Evolutionary conservation across 305 asterid genomes (phyloP).

Genomic region (Fraxinus platypoda): DNA sequence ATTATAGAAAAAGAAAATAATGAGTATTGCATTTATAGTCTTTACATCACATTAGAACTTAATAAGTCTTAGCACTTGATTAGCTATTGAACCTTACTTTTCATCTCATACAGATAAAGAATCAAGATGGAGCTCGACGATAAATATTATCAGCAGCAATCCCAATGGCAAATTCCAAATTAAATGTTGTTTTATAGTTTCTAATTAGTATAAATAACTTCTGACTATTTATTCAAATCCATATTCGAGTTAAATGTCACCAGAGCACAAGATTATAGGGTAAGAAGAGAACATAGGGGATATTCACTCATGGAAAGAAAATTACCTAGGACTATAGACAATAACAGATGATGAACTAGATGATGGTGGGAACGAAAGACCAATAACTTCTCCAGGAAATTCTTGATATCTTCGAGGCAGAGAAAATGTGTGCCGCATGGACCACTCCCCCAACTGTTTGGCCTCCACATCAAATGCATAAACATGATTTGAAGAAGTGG

Average conservation of each 20-base stretch:
- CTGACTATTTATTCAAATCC: background rate
- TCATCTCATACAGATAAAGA: background rate
- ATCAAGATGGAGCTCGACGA: background rate
- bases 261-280: background rate
- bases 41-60: background rate
- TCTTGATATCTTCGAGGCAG: constrained; percentile 90
- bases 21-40: background rate
- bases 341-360: constrained; percentile 66
- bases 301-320: background rate
- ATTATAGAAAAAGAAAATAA: background rate
- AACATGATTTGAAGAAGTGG: constrained; percentile 88
- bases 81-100: background rate
- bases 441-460: constrained; percentile 94
- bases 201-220: background rate
- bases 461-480: constrained; percentile 97
- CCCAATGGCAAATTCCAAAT: background rate
- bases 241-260: background rate
- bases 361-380: constrained; percentile 82
- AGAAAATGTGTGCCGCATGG: constrained; percentile 65
- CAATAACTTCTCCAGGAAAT: constrained; percentile 98
- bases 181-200: background rate
- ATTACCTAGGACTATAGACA: constrained; percentile 89
- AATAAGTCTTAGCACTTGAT: background rate
- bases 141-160: background rate
- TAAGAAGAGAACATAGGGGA: background rate